Evolutionary conservation across 805 yeast species (phyloP), one percentile per base, ranked within the genome.

Genomic region (Schwanniomyces occidentalis): DNA sequence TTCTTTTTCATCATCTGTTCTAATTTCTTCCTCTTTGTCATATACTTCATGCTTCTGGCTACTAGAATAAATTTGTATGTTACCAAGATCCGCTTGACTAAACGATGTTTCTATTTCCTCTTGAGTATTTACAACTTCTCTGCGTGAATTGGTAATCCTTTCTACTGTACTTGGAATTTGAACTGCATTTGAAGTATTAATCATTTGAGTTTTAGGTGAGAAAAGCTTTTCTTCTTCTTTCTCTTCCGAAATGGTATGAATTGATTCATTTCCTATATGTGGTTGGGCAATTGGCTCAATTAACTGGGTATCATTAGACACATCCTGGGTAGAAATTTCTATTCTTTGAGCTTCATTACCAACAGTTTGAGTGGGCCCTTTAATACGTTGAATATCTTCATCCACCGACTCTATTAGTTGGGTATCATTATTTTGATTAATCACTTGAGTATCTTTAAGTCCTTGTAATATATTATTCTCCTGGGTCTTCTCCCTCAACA

Each of bases 101-200:
- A 32, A 13, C 17, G 34, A 33, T 9, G 14, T 23, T 8, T 32
- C 34, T 3, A 16, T 15, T 17, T 38, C 45, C 27, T 56, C 62
- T 35, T 54, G 59, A 6, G 61, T 53, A 34, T 53, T 53, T 1
- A 43, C 15, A 2, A 67, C 73, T 37, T 67, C 71, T 6, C 60
- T 48, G n/a, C 63, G 44, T 15, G 58, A 43, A 25, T 28, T 16
- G 21, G 27, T 35, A 6, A 27, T 29, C 20, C 35, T 38, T 30
- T 53, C 54, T 2, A 39, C 44, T 2, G 57, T 51, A 15, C 47
- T 48, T 8, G 58, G 56, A 10, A 51, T 52, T 34, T 50, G 51
- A 2, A 52, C 40, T 2, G 35, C 34, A 26, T 34, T 40, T 9
- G 29, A 10, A 14, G 14, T 29, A 13, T 13, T 8, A 20, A 8